These are phyloP conservation scores for Beauveria brongniartii DNA, from an alignment of 2,329 filamentous ascomycete species.

Conservation along the genomic window DNA sequence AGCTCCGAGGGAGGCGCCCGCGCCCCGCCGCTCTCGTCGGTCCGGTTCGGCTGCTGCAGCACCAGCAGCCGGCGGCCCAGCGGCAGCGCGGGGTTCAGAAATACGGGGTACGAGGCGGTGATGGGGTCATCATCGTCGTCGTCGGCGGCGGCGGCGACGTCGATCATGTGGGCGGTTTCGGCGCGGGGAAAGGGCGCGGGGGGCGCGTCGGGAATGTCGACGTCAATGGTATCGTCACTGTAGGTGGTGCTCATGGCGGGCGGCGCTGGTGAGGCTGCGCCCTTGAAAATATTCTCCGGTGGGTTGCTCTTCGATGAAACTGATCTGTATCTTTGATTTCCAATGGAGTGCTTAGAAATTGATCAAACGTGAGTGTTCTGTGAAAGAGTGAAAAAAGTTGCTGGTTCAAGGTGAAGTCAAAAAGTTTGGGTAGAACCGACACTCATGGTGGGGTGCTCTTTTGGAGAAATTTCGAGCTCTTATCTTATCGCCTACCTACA, in stretches of 20 bases:
- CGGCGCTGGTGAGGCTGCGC: neutral
- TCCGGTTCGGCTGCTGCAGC: constrained; percentile 81
- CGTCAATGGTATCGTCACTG: neutral
- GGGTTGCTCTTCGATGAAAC: neutral
- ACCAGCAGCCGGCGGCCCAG: constrained; percentile 62
- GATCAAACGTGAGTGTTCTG: neutral
- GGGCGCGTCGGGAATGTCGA: constrained; percentile 6
- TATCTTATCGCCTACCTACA: constrained; percentile 17
- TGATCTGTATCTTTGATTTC: neutral
- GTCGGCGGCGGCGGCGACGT: neutral
- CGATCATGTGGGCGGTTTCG: neutral
- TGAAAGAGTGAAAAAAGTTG: neutral
- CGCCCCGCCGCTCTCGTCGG: constrained; percentile 36
- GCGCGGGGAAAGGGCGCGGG: neutral
- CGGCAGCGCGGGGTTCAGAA: constrained; percentile 66
- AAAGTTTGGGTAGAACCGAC: neutral
- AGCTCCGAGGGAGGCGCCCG: constrained; percentile 56
- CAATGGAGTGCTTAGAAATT: neutral
- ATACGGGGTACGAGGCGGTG: constrained; percentile 72
- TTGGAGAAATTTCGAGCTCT: constrained; percentile 14
- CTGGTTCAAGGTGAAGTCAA: neutral
- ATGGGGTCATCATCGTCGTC: constrained; percentile 56
- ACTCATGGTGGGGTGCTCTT: constrained; percentile 1
- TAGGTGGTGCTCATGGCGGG: neutral
- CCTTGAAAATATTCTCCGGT: neutral